Evolutionary conservation across 495 filamentous ascomycete species (phyloP), one percentile per base, ranked within the genome.

Genomic region (Trichocladium uniseriatum): DNA sequence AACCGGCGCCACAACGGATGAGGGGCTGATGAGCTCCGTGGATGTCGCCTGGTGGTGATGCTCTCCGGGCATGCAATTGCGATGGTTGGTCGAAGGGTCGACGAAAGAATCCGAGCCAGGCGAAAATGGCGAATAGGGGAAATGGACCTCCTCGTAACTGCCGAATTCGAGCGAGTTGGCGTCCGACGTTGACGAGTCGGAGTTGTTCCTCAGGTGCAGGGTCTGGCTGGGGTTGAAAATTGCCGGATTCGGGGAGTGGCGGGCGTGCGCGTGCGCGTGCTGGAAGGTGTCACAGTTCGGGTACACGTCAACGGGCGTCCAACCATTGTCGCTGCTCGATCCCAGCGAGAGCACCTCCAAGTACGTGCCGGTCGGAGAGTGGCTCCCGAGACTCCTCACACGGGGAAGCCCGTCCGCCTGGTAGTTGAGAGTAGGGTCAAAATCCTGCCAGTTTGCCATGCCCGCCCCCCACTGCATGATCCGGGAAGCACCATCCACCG

Each of bases 191-290:
- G 89, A 91, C 3, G 87, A 89, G 49, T 90, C 86, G 8, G 89
- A 95, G 54, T 83, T 79, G 43, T 83, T 90, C 41, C 89, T 79
- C 55, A 89, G 70, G 65, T 94, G 89, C 39, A 95, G 70, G 0
- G 86, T 88, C 64, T 94, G 84, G 49, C 80, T 78, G 2, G 89
- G 89, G 61, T 94, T 92, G 69, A 90, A 89, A 49, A 94, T 87
- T 45, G 84, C 78, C 13, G 75, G 69, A 43, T 76, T 72, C 54
- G 61, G 81, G 10, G 68, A 62, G 37, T 58, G 72, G 35, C 68
- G 72, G 13, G 63, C 46, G 48, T 77, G 72, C 48, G 58, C 72
- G 35, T 69, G 72, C 11, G 63, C 46, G 48, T 77, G 72, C 48
- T 71, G 64, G 38, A 71, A 77, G 22, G 63, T 57, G 18, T 76